phyloP scores from a whole-genome alignment of 805 yeast species.

The Alloascoidea africana region DNA sequence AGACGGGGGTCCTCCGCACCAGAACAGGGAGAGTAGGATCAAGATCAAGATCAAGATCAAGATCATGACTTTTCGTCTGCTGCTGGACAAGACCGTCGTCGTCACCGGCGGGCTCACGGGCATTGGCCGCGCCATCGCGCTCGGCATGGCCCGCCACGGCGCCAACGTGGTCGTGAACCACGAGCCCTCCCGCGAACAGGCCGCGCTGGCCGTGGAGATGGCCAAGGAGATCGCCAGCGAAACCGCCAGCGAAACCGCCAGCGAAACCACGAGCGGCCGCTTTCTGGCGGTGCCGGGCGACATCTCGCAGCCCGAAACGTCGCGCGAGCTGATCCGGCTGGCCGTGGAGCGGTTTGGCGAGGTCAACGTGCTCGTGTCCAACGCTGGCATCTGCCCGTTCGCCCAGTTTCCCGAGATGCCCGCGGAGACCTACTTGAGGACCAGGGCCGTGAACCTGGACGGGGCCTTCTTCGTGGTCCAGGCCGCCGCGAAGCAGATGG shows the following conservation, averaged over 20 bases:
- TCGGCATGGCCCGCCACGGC: slow-evolving; percentile 62
- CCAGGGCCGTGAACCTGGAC: slow-evolving; percentile 24
- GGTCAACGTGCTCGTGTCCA: slow-evolving; percentile 26
- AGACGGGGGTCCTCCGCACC: too few relatives aligned
- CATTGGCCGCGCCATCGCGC: slow-evolving; percentile 64
- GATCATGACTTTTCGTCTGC: slow-evolving; percentile 9
- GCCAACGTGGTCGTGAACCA: slow-evolving; percentile 77
- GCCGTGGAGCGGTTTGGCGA: slow-evolving; percentile 24
- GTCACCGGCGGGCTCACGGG: slow-evolving; percentile 81
- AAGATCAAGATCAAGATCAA: not conserved
- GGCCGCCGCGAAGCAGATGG: slow-evolving; percentile 31
- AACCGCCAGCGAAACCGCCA: slow-evolving; percentile 15
- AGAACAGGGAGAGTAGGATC: too few relatives aligned
- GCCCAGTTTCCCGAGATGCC: slow-evolving; percentile 25
- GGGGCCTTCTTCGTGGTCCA: slow-evolving; percentile 31
- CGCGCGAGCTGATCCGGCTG: slow-evolving; percentile 11
- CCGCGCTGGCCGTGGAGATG: slow-evolving; percentile 49
- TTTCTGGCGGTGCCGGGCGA: slow-evolving; percentile 27
- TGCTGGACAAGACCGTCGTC: slow-evolving; percentile 42
- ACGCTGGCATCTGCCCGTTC: slow-evolving; percentile 32
- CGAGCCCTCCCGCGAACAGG: slow-evolving; percentile 35
- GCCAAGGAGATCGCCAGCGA: slow-evolving; percentile 15
- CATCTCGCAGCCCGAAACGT: slow-evolving; percentile 24
- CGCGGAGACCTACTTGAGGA: slow-evolving; percentile 20
- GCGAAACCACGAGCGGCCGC: slow-evolving; percentile 13